phyloP scores from a whole-genome alignment of 129 eudicot species.

The Smallanthus sonchifolius region DNA sequence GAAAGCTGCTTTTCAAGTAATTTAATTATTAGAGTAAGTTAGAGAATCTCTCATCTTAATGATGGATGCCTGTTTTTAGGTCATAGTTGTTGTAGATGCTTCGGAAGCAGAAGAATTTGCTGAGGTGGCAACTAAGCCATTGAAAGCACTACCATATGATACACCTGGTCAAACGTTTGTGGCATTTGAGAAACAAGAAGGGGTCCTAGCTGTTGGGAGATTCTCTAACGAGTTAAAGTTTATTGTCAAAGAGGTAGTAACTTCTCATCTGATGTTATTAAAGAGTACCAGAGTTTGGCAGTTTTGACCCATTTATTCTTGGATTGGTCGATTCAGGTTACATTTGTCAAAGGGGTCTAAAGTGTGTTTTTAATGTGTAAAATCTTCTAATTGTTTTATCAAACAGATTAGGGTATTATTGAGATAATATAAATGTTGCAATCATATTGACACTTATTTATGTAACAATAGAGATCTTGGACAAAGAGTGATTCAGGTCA shows the following conservation, averaged over 20 bases:
- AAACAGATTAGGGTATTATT: not conserved
- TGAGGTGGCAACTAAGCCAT: slow-evolving; percentile 67
- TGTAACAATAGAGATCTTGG: not conserved
- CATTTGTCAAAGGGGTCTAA: not conserved
- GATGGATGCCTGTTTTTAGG: slow-evolving; percentile 37
- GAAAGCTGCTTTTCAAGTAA: not conserved
- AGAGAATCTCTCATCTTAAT: not conserved
- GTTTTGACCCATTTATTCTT: not conserved
- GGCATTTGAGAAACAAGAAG: slow-evolving; percentile 88
- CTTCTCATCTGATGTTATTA: not conserved
- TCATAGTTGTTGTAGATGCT: slow-evolving; percentile 80
- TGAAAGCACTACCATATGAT: slow-evolving; percentile 73
- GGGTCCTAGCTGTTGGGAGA: slow-evolving; percentile 78
- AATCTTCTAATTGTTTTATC: not conserved
- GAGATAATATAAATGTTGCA: not conserved
- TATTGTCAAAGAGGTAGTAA: slow-evolving; percentile 74
- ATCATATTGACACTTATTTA: not conserved
- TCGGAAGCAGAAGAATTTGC: slow-evolving; percentile 94
- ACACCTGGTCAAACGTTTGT: slow-evolving; percentile 94
- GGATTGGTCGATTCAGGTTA: not conserved
- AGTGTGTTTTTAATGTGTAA: not conserved
- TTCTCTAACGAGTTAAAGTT: slow-evolving; percentile 73
- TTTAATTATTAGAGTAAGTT: not conserved
- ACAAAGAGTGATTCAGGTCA: not conserved
- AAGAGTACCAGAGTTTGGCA: not conserved